A percentile compares a stretch with the other conserved stretches of the same genome.
phyloP scores from a whole-genome alignment of 2,329 filamentous ascomycete species.

The Myriosclerotinia scirpicola region DNA sequence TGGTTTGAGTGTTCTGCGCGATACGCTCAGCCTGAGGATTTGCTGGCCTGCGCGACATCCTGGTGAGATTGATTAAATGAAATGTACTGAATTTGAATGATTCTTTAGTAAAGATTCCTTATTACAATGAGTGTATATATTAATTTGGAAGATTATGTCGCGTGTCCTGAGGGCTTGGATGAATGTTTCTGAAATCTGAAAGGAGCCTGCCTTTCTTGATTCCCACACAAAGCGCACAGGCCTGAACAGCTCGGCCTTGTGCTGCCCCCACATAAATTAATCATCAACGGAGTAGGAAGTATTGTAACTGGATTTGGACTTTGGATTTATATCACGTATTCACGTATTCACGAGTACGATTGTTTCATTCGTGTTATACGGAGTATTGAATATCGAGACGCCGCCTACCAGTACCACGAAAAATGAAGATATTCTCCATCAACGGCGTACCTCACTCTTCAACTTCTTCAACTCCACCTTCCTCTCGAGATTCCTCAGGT shows the following conservation, averaged over 20 bases:
- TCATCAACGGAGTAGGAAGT: too few species aligned
- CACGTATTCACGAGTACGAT: too few species aligned
- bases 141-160: constrained; percentile 8
- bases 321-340: too few species aligned
- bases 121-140: constrained; percentile 12
- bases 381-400: too few species aligned
- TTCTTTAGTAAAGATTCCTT: background rate
- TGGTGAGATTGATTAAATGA: constrained; percentile 1
- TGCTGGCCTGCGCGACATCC: constrained; percentile 77
- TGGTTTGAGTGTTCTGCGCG: constrained; percentile 88
- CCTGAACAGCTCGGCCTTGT: constrained; percentile 7
- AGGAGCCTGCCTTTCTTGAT: background rate
- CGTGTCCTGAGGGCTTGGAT: constrained; percentile 5
- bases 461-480: too few species aligned
- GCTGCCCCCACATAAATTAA: constrained; percentile 7
- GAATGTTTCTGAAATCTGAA: constrained; percentile 7
- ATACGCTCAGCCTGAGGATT: constrained; percentile 83
- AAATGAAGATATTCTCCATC: too few species aligned
- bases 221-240: constrained; percentile 19
- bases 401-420: too few species aligned
- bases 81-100: background rate
- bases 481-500: too few species aligned
- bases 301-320: too few species aligned
- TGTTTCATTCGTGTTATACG: too few species aligned
- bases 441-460: too few species aligned